Percentiles rank a stretch among this genome's conserved stretches.
These are phyloP conservation scores for Fusarium pseudograminearum DNA, from an alignment of 2,329 filamentous ascomycete species.

Conservation along the genomic window DNA sequence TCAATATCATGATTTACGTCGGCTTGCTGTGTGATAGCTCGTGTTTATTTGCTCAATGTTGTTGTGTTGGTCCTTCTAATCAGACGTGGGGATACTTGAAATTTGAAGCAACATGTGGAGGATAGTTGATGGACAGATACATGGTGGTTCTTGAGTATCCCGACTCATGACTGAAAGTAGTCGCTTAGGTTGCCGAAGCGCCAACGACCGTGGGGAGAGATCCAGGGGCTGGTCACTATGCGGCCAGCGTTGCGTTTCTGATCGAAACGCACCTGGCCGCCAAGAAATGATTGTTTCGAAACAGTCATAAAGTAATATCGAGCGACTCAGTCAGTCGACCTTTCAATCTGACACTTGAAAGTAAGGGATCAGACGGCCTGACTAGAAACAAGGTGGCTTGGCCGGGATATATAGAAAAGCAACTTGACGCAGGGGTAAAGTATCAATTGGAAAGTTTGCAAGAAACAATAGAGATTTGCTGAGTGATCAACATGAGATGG, in stretches of 20 bases:
- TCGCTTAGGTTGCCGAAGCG: conserved; percentile 18
- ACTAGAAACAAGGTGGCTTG: neutral
- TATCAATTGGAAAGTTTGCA: neutral
- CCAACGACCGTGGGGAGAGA: neutral
- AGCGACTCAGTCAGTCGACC: neutral
- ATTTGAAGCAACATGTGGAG: neutral
- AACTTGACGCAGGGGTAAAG: conserved; percentile 2
- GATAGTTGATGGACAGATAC: neutral
- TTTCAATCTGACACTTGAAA: neutral
- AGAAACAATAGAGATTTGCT: neutral
- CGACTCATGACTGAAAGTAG: neutral
- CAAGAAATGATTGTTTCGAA: neutral
- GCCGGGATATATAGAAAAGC: neutral
- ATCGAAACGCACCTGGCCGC: conserved; percentile 5
- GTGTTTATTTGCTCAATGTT: neutral
- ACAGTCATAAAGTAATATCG: neutral
- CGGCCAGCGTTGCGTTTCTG: conserved; percentile 2
- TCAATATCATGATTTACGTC: conserved; percentile 27
- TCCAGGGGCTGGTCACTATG: neutral
- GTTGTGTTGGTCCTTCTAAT: neutral
- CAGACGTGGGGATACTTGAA: neutral
- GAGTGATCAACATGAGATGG: conserved; percentile 15
- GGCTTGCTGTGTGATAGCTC: neutral
- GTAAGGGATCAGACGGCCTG: neutral
- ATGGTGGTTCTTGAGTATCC: neutral